These are phyloP conservation scores for Salix suchowensis DNA, from an alignment of 345 rosid species.

Conservation along the genomic window DNA sequence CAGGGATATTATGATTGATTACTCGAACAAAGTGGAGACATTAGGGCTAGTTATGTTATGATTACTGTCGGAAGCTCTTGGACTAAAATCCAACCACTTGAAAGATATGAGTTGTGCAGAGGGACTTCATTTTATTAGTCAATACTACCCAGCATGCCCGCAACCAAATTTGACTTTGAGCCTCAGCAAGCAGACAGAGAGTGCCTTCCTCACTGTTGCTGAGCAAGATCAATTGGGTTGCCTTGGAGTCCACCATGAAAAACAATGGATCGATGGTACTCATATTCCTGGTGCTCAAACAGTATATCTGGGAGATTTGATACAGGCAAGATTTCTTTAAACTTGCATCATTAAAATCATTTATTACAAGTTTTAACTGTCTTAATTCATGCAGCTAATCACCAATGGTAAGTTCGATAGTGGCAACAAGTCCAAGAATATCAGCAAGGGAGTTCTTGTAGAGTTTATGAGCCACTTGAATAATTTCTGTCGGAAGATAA, in stretches of 20 bases:
- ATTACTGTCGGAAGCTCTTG: constrained; percentile 10
- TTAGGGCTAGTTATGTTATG: neutral
- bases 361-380: too few species aligned
- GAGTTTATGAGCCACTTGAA: constrained; percentile 1
- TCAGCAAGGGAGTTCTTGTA: neutral
- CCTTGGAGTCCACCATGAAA: constrained; percentile 8
- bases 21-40: neutral
- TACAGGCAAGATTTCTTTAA: neutral
- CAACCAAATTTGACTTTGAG: constrained; percentile 4
- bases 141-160: constrained; percentile 9
- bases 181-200: constrained; percentile 4
- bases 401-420: constrained; percentile 7
- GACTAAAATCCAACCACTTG: neutral
- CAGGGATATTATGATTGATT: neutral
- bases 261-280: neutral
- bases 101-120: constrained; percentile 3
- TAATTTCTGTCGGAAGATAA: neutral
- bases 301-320: neutral
- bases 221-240: constrained; percentile 1
- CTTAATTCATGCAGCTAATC: neutral
- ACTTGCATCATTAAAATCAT: neutral
- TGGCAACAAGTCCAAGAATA: too few species aligned
- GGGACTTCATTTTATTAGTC: neutral
- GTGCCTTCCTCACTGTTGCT: neutral
- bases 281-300: neutral